Percentiles rank a stretch among this genome's conserved stretches.
Evolutionary conservation across 2,329 filamentous ascomycete genomes (phyloP).

Genomic region (Piedraia hortae): DNA sequence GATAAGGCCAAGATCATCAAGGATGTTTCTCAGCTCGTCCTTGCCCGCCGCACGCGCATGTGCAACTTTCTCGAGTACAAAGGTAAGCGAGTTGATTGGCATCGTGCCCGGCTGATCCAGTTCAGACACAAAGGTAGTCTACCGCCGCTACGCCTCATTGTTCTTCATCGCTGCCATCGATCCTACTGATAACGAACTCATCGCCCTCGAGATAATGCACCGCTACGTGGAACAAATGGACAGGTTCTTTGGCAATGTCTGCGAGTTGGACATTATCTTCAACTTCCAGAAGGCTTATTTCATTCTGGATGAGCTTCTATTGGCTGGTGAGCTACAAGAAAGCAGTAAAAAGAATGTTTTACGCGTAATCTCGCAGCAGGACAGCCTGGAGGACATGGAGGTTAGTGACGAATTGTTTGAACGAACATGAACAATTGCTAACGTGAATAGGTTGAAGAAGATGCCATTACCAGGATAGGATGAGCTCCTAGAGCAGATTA

Average conservation of each 20-base stretch:
- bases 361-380: constrained; percentile 85
- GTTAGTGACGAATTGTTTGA: constrained; percentile 45
- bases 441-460: no score
- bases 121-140: constrained; percentile 89
- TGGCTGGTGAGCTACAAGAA: constrained; percentile 92
- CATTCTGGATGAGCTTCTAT: constrained; percentile 82
- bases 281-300: constrained; percentile 99
- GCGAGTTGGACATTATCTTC: constrained; percentile 98
- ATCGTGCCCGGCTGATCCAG: constrained; percentile 1
- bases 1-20: constrained; percentile 99
- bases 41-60: constrained; percentile 90
- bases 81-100: constrained; percentile 31
- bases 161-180: constrained; percentile 98
- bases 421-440: no score
- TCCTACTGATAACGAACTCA: constrained; percentile 93
- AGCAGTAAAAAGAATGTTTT: constrained; percentile 98
- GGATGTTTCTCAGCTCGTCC: constrained; percentile 90
- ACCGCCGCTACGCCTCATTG: constrained; percentile 90
- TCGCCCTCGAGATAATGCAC: constrained; percentile 94
- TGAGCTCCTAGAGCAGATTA: no score
- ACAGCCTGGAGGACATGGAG: constrained; percentile 97
- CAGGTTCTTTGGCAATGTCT: constrained; percentile 99
- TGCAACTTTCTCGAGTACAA: constrained; percentile 99
- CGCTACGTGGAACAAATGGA: constrained; percentile 99
- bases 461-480: no score